Base-by-base conservation (phyloP, 805 yeast genomes). In the Ogataea wickerhamii region DNA sequence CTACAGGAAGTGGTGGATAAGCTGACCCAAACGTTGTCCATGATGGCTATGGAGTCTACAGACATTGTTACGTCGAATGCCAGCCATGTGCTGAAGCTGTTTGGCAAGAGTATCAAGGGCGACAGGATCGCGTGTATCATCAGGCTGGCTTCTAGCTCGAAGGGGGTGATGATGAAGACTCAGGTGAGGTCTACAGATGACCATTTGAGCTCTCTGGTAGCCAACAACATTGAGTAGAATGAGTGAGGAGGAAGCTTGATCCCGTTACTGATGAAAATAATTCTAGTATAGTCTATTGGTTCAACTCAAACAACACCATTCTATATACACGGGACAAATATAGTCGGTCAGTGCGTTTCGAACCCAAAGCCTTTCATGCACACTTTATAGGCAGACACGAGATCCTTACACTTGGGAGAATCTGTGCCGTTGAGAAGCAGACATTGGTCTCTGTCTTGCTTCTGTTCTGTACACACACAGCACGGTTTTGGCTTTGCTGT, bases 291-390 rank as follows among this genome's bases (percentile, higher is more conserved):
- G n/a, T n/a, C n/a, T n/a, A n/a, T n/a, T n/a, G n/a, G n/a, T n/a
- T n/a, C n/a, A n/a, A n/a, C n/a, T n/a, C n/a, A n/a, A n/a, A n/a
- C n/a, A n/a, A n/a, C n/a, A n/a, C n/a, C n/a, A n/a, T n/a, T n/a
- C 29, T 35, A 35, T 35, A 27, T 35, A 27, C 38, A 35, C 7
- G 29, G 14, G 13, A 7, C 13, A 8, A n/a, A n/a, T n/a, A n/a
- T n/a, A n/a, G 25, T 22, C 12, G 25, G 8, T 22, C 12, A 22
- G 25, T 22, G 25, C 12, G 70, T 60, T 31, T 72, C 75, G 63
- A 91, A 91, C 0, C 98, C 98, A 60, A 66, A 91, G 14, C 95
- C 87, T 56, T 80, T 81, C 98, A 91, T 91, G 66, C 98, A 91
- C 20, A 58, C 56, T 63, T 88, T 89, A 71, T 93, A 93, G 42